These are phyloP conservation scores for Taxawa tesnikishii DNA, from an alignment of 2,329 filamentous ascomycete genomes.

Conservation along the genomic window DNA sequence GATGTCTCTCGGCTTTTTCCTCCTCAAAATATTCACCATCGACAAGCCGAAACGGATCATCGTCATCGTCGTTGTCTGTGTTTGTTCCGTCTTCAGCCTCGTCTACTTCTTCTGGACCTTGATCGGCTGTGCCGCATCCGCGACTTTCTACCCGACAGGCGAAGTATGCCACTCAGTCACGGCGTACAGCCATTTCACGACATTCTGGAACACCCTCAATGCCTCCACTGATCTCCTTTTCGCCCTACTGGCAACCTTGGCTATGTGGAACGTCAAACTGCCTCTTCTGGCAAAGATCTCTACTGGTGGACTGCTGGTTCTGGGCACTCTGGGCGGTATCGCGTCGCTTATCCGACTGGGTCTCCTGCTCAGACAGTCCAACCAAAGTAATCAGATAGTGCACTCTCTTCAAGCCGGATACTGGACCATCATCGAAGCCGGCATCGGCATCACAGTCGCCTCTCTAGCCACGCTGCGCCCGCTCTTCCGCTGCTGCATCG, in stretches of 20 bases:
- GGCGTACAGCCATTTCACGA: slow-evolving; percentile 20
- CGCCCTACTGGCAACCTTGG: slow-evolving; percentile 24
- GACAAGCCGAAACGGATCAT: slow-evolving; percentile 22
- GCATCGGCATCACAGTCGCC: slow-evolving; percentile 20
- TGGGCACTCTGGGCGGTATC: slow-evolving; percentile 19
- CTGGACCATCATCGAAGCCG: slow-evolving; percentile 19
- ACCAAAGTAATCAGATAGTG: background rate
- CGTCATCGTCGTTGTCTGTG: slow-evolving; percentile 15
- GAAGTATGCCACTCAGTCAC: slow-evolving; percentile 15
- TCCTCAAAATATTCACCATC: slow-evolving; percentile 27
- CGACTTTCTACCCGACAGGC: slow-evolving; percentile 10
- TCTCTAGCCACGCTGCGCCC: slow-evolving; percentile 19
- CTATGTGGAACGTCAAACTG: slow-evolving; percentile 28
- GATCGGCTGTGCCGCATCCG: background rate
- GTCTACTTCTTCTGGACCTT: slow-evolving; percentile 11
- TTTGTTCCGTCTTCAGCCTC: slow-evolving; percentile 21
- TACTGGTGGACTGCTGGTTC: slow-evolving; percentile 24
- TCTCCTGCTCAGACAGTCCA: slow-evolving; percentile 10
- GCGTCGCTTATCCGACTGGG: slow-evolving; percentile 12
- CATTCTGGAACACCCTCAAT: slow-evolving; percentile 20
- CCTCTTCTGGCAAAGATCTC: slow-evolving; percentile 27
- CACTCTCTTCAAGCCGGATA: slow-evolving; percentile 12
- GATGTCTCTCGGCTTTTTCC: slow-evolving; percentile 32
- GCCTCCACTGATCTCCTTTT: slow-evolving; percentile 23
- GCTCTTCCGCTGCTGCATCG: slow-evolving; percentile 14